Percentiles rank a stretch among this genome's conserved stretches.
Conservation (phyloP, 164 flowering plant genomes). For the Chimonanthus salicifolius region DNA sequence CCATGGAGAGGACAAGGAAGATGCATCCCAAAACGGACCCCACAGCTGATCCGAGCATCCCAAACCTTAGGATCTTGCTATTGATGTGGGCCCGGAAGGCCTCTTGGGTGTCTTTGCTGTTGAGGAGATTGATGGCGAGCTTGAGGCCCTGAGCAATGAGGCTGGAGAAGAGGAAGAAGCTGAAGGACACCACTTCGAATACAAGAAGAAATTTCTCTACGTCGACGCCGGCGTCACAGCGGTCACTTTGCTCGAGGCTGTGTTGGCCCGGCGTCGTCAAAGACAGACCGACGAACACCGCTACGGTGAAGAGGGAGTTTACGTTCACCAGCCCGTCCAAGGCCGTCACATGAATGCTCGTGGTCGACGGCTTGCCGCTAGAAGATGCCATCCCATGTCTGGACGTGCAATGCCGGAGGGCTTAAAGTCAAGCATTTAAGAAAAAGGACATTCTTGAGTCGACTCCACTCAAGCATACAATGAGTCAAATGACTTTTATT, state of each 20-base stretch:
- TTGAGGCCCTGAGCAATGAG: conserved; percentile 31
- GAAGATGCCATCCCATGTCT: neutral
- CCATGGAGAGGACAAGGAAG: conserved; percentile 31
- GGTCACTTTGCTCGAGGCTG: conserved; percentile 22
- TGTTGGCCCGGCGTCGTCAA: conserved; percentile 15
- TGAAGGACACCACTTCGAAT: conserved; percentile 31
- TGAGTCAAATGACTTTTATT: too few species aligned
- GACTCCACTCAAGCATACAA: too few species aligned
- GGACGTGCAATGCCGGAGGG: too few species aligned
- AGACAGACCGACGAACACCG: conserved; percentile 62
- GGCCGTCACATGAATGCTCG: conserved; percentile 63
- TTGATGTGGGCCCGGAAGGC: conserved; percentile 26
- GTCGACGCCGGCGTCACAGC: conserved; percentile 33
- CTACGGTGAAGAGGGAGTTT: conserved; percentile 65
- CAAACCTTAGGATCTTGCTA: conserved; percentile 19
- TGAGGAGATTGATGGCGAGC: conserved; percentile 31
- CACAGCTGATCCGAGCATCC: conserved; percentile 33
- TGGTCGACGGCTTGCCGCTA: conserved; percentile 3
- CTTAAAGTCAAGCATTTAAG: too few species aligned
- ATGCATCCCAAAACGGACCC: conserved; percentile 35
- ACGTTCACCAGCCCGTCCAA: conserved; percentile 64
- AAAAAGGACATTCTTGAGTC: too few species aligned
- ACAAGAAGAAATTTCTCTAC: conserved; percentile 34
- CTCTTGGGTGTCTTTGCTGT: conserved; percentile 27
- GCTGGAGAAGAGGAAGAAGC: conserved; percentile 36